These are phyloP conservation scores for Xylogone sp. DNA, from an alignment of 2,329 filamentous ascomycete species.

Conservation along the genomic window DNA sequence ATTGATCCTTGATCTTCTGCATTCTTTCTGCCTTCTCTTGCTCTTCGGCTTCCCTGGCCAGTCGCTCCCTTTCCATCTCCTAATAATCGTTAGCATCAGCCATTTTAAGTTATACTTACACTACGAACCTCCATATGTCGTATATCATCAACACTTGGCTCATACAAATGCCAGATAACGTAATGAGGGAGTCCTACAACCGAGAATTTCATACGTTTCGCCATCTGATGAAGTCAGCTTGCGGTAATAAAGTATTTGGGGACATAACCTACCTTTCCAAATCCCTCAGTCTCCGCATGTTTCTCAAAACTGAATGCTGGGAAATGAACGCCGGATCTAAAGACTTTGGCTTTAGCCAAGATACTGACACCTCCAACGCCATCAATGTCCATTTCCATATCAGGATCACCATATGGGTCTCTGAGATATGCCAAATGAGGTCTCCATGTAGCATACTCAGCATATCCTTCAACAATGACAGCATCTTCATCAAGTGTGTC, in stretches of 20 bases:
- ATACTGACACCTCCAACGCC: constrained; percentile 98
- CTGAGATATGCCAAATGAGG: constrained; percentile 95
- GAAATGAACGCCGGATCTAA: constrained; percentile 93
- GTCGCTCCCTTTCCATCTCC: constrained; percentile 90
- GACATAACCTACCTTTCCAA: constrained; percentile 71
- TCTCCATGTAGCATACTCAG: constrained; percentile 97
- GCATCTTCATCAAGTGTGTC: constrained; percentile 96
- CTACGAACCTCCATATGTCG: constrained; percentile 80
- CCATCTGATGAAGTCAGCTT: constrained; percentile 63
- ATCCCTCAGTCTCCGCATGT: constrained; percentile 96
- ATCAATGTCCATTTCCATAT: constrained; percentile 99
- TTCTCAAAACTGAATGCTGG: constrained; percentile 98
- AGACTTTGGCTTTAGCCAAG: constrained; percentile 91
- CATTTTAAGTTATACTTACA: neutral
- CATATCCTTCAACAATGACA: constrained; percentile 97
- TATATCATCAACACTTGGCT: constrained; percentile 96
- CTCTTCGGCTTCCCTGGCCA: constrained; percentile 77
- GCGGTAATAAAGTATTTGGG: neutral
- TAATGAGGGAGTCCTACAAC: constrained; percentile 96
- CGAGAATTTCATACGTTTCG: constrained; percentile 90
- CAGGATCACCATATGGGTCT: constrained; percentile 94
- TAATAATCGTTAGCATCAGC: constrained; percentile 31
- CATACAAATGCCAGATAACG: constrained; percentile 99
- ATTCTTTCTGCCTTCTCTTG: constrained; percentile 66
- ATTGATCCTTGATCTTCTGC: constrained; percentile 77